Conservation (phyloP, 108 stramenopile species). For the Fragilaria radians region DNA sequence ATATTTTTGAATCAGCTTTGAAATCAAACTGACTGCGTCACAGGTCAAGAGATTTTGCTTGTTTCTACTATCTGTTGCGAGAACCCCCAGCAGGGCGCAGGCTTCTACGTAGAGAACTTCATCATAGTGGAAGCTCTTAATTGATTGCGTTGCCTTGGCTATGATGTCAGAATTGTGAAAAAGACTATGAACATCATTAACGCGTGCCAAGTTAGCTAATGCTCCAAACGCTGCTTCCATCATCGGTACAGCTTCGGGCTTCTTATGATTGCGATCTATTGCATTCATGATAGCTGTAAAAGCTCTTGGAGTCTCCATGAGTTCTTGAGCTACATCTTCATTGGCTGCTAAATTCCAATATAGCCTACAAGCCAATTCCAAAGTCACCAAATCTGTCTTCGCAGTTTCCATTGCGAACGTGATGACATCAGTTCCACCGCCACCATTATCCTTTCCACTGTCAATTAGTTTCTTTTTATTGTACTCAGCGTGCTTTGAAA, state of each 20-base stretch:
- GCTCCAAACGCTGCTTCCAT: conserved; percentile 34
- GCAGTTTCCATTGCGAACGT: conserved; percentile 13
- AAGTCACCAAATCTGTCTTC: conserved; percentile 15
- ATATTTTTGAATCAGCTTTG: conserved; percentile 9
- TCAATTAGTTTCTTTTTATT: conserved; percentile 23
- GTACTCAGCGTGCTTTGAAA: conserved; percentile 23
- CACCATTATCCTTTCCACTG: conserved; percentile 20
- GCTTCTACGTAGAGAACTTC: conserved; percentile 22
- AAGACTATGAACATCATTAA: conserved; percentile 6
- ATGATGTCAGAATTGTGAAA: conserved; percentile 1
- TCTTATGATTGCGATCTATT: conserved; percentile 12
- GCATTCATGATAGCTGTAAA: conserved; percentile 10
- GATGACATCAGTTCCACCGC: conserved; percentile 28
- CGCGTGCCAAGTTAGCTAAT: conserved; percentile 23
- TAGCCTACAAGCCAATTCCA: conserved; percentile 30
- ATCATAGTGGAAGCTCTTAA: conserved; percentile 3
- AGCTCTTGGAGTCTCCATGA: conserved; percentile 2
- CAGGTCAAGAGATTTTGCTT: conserved; percentile 9
- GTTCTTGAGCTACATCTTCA: conserved; percentile 18
- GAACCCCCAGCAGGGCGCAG: conserved; percentile 17
- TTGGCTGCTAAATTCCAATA: conserved; percentile 30
- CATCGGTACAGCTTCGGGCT: conserved; percentile 8
- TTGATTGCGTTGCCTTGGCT: not conserved
- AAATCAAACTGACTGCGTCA: conserved; percentile 10
- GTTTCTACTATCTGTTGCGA: not conserved